Conservation (phyloP, 2,329 filamentous ascomycete genomes). For the Chaetomiaceae sp. region DNA sequence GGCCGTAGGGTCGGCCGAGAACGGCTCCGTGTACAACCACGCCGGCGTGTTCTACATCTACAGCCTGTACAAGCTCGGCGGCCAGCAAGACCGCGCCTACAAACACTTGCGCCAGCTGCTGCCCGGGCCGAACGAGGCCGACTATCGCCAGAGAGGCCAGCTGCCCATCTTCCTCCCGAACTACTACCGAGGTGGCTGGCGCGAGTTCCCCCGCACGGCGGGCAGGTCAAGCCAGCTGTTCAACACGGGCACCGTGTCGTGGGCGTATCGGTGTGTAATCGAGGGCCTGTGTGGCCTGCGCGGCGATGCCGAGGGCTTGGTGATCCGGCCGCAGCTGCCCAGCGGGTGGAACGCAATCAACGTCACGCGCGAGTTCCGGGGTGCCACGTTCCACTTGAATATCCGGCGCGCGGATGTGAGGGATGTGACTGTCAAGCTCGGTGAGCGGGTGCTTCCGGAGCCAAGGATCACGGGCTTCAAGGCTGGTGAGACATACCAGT, state of each 20-base stretch:
- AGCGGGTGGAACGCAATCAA: slow-evolving; percentile 40
- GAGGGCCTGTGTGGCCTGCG: slow-evolving; percentile 51
- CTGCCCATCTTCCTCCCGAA: slow-evolving; percentile 55
- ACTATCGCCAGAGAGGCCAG: slow-evolving; percentile 50
- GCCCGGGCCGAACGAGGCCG: slow-evolving; percentile 46
- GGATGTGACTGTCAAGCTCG: slow-evolving; percentile 37
- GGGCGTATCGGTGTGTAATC: slow-evolving; percentile 51
- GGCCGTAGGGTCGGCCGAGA: slow-evolving; percentile 53
- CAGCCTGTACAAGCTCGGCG: slow-evolving; percentile 46
- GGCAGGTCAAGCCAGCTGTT: slow-evolving; percentile 54
- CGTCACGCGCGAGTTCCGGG: slow-evolving; percentile 45
- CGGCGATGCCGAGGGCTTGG: slow-evolving; percentile 44
- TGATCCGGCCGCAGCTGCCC: slow-evolving; percentile 47
- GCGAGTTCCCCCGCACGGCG: slow-evolving; percentile 45
- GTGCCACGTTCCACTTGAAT: slow-evolving; percentile 44
- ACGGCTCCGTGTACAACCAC: slow-evolving; percentile 55
- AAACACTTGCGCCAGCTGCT: slow-evolving; percentile 48
- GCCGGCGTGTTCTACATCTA: slow-evolving; percentile 51
- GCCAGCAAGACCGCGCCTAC: slow-evolving; percentile 46
- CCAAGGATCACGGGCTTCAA: slow-evolving; percentile 39
- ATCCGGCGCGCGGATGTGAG: slow-evolving; percentile 39
- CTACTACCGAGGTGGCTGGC: slow-evolving; percentile 51
- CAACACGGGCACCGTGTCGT: slow-evolving; percentile 54
- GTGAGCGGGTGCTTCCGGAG: slow-evolving; percentile 36
- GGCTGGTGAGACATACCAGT: slow-evolving; percentile 40